Evolutionary conservation across 176 grass and related monocot species (phyloP).

Genomic region (Oryza coarctata): DNA sequence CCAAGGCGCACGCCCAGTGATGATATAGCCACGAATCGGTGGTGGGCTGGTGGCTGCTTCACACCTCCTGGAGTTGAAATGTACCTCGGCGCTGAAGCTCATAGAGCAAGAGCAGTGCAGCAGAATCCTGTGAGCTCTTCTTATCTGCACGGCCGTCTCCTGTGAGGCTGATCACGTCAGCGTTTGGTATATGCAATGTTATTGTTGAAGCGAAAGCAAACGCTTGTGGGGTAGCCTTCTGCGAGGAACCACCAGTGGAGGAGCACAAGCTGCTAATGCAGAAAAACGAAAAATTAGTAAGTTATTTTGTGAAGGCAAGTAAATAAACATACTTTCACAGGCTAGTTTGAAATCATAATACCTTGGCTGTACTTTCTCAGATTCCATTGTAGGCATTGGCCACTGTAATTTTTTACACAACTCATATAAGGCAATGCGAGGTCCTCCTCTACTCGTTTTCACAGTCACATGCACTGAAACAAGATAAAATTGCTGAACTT

Average conservation of each 20-base stretch:
- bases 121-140: slow-evolving; percentile 79
- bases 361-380: slow-evolving; percentile 50
- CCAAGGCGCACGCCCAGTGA: neutral
- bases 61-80: slow-evolving; percentile 56
- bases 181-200: slow-evolving; percentile 65
- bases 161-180: slow-evolving; percentile 45
- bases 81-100: slow-evolving; percentile 61
- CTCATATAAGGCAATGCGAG: slow-evolving; percentile 63
- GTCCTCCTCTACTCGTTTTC: slow-evolving; percentile 78
- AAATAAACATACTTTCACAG: neutral
- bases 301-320: neutral
- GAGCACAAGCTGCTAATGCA: neutral
- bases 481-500: slow-evolving; percentile 30
- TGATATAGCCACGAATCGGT: neutral
- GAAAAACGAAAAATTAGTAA: slow-evolving; percentile 8
- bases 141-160: slow-evolving; percentile 64
- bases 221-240: slow-evolving; percentile 29
- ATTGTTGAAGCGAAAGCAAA: slow-evolving; percentile 58
- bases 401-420: slow-evolving; percentile 76
- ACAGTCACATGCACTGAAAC: slow-evolving; percentile 62
- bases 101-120: slow-evolving; percentile 69
- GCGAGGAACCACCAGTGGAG: slow-evolving; percentile 23
- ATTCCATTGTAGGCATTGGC: slow-evolving; percentile 73
- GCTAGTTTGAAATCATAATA: slow-evolving; percentile 31
- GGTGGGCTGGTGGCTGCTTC: neutral